Evolutionary conservation across 2,329 filamentous ascomycete genomes (phyloP).

Genomic region (Penicillium thymicola): DNA sequence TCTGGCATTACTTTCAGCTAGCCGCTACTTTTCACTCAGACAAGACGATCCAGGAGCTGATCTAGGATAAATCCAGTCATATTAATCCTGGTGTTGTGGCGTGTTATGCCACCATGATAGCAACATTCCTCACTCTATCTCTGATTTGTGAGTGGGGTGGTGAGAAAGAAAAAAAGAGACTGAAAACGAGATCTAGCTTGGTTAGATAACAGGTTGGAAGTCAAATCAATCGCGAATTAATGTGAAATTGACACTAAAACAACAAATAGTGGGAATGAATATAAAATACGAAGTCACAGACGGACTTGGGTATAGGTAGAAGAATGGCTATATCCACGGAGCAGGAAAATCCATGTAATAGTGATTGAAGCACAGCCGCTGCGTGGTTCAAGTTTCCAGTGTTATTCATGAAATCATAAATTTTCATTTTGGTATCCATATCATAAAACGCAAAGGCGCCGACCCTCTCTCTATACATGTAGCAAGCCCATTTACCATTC

Average conservation of each 20-base stretch:
- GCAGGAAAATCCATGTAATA: background rate
- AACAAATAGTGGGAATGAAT: background rate
- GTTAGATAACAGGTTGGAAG: background rate
- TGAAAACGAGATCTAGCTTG: background rate
- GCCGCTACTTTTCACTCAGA: too few relatives aligned
- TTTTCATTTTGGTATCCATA: constrained; percentile 4
- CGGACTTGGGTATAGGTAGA: background rate
- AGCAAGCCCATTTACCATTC: background rate
- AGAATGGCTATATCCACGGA: background rate
- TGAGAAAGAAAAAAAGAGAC: background rate
- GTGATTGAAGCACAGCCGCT: background rate
- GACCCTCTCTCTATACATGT: constrained; percentile 3
- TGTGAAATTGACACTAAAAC: background rate
- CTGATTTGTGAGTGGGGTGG: too few relatives aligned
- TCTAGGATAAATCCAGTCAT: too few relatives aligned
- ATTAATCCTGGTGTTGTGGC: too few relatives aligned
- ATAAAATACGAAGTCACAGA: background rate
- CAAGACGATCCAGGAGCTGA: too few relatives aligned
- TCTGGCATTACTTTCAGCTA: background rate
- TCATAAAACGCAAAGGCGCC: constrained; percentile 1
- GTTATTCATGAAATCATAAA: constrained; percentile 8
- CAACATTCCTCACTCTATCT: too few relatives aligned
- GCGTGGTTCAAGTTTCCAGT: background rate
- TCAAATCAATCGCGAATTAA: background rate
- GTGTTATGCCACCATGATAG: too few relatives aligned